Evolutionary conservation across 2,329 filamentous ascomycete genomes (phyloP).

Genomic region (Calonectria multiphialidica): DNA sequence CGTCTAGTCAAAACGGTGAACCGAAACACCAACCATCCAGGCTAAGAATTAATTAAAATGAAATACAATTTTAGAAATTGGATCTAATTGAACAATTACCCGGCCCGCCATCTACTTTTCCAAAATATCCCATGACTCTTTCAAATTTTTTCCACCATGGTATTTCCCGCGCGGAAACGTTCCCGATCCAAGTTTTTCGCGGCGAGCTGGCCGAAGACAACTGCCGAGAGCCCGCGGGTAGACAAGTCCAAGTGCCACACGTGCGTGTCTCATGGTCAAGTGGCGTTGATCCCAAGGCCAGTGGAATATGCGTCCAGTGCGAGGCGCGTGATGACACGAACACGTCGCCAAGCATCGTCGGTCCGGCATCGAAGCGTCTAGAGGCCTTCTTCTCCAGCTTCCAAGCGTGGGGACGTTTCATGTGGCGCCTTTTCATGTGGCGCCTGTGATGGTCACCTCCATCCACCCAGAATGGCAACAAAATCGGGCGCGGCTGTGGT

Average conservation of each 20-base stretch:
- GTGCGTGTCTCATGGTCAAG: not conserved
- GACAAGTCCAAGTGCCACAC: not conserved
- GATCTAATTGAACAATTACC: not conserved
- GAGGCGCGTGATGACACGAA: not conserved
- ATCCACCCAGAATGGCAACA: not conserved
- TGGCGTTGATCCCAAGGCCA: conserved; percentile 18
- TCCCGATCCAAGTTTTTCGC: not conserved
- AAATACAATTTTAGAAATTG: no score
- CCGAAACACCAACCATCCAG: not conserved
- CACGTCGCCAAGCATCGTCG: not conserved
- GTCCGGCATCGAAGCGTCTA: not conserved
- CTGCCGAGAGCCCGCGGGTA: conserved; percentile 2
- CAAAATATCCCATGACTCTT: not conserved
- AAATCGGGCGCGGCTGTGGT: conserved; percentile 9
- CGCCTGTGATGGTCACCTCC: not conserved
- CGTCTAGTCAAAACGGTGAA: not conserved
- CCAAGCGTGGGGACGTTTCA: conserved; percentile 4
- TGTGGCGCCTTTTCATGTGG: conserved; percentile 26
- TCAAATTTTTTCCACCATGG: not conserved
- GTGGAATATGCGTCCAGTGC: not conserved
- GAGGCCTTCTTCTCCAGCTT: conserved; percentile 12
- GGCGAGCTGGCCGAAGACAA: not conserved
- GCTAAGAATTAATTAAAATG: not conserved
- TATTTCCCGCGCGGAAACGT: not conserved
- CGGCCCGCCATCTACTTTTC: not conserved